Evolutionary conservation across 106 monocot genomes (phyloP).

Genomic region (Chionographis japonica): DNA sequence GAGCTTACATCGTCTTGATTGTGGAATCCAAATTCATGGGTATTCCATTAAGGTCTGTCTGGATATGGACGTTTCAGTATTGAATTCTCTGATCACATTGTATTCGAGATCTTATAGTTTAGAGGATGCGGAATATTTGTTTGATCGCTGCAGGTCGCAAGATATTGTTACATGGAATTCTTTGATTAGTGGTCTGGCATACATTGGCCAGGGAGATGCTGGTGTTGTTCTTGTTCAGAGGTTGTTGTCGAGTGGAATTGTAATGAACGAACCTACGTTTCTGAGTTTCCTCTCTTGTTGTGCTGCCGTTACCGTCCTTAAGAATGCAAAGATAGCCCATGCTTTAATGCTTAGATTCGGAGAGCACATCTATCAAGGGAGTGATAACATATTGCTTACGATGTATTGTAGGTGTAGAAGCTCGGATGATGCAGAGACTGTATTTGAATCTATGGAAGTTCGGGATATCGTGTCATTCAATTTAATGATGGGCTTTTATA

Average conservation of each 20-base stretch:
- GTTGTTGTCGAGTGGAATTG: conserved; percentile 26
- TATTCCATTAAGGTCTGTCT: conserved; percentile 19
- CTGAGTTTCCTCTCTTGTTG: conserved; percentile 39
- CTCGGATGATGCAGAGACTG: conserved; percentile 15
- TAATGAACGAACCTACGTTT: conserved; percentile 28
- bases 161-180: conserved; percentile 52
- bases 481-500: conserved; percentile 32
- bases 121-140: conserved; percentile 26
- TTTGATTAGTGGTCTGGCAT: conserved; percentile 30
- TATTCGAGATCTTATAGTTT: conserved; percentile 17
- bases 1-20: neutral
- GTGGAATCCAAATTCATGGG: conserved; percentile 33
- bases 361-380: conserved; percentile 19
- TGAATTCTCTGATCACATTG: conserved; percentile 38
- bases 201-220: conserved; percentile 29
- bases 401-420: conserved; percentile 41
- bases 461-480: conserved; percentile 27
- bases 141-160: conserved; percentile 10
- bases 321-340: conserved; percentile 34
- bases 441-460: conserved; percentile 16
- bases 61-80: conserved; percentile 23
- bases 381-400: conserved; percentile 30
- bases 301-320: conserved; percentile 14
- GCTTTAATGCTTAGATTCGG: conserved; percentile 31
- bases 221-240: conserved; percentile 24